Base-by-base conservation (phyloP, 768 basidiomycete species). In the Podaxis pistillaris region DNA sequence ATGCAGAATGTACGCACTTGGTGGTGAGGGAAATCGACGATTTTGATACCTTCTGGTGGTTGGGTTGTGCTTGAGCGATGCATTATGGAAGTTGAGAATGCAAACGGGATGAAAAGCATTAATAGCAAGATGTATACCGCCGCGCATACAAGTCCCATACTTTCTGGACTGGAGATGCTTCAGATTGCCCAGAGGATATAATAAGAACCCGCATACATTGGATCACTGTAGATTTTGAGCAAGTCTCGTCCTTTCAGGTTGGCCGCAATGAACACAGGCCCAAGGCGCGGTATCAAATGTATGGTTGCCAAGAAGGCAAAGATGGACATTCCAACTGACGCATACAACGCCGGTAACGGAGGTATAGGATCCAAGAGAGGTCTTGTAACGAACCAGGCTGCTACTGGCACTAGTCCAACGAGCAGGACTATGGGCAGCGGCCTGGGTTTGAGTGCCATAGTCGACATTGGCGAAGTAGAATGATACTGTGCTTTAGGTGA, bases 31-130 rank as follows among this genome's bases (percentile, higher is more conserved):
- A 90, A 91, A 64, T 89, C 86, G 2, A 81, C 78, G 1, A 89
- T 79, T 12, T 86, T 79, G 22, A 90, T 83, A 1, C 89, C 89
- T 67, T 92, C 86, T 7, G 76, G 76, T 4, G 77, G 76, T 40
- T 76, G 80, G 61, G 73, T 71, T 47, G 74, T 73, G 71, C 75
- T 70, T 26, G 79, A 73, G 36, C 81, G 79, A 58, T 76, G 81
- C 33, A 81, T 72, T 49, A 91, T 81, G 2, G 86, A 79, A 64
- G 89, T 82, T 51, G 94, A 91, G 74, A 97, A 99, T 0, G 94
- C 92, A 70, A 98, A 96, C 0, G 96, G 96, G 62, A 97, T 96
- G 70, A 98, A 99, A 4, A 97, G 79, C 62, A 94, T 92, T 65
- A 99, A 77, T 46, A 90, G 76, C 46, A 93, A 82, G 62, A 97